phyloP scores from a whole-genome alignment of 345 rosid genomes.

The Pseudoturritis turrita region DNA sequence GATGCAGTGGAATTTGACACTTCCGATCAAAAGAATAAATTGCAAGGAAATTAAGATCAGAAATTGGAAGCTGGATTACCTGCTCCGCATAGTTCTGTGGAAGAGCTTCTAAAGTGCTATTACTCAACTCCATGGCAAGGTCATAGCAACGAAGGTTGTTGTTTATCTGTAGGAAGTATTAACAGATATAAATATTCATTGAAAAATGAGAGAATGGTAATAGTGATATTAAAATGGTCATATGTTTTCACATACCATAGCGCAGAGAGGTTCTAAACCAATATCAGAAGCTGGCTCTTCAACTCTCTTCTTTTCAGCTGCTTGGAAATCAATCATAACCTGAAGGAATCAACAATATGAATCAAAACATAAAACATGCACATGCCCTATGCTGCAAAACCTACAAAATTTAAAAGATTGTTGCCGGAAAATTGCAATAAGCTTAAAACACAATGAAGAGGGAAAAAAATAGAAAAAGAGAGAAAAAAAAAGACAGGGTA shows the following conservation, averaged over 20 bases:
- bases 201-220: neutral
- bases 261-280: conserved; percentile 94
- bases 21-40: conserved; percentile 6
- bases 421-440: neutral
- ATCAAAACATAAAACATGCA: conserved; percentile 5
- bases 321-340: conserved; percentile 99
- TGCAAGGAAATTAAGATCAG: neutral
- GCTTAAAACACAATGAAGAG: conserved; percentile 5
- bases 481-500: neutral
- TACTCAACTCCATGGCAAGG: conserved; percentile 96
- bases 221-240: neutral
- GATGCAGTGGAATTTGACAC: conserved; percentile 1
- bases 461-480: neutral
- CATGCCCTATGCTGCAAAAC: neutral
- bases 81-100: conserved; percentile 97
- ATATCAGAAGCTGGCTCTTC: conserved; percentile 91
- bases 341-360: conserved; percentile 30
- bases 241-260: conserved; percentile 63
- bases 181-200: neutral
- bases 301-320: conserved; percentile 83
- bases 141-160: conserved; percentile 97
- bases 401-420: neutral
- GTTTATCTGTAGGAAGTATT: conserved; percentile 57
- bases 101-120: conserved; percentile 86
- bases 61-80: conserved; percentile 39